These are phyloP conservation scores for Fragaria iinumae DNA, from an alignment of 306 rosid genomes.

Conservation along the genomic window DNA sequence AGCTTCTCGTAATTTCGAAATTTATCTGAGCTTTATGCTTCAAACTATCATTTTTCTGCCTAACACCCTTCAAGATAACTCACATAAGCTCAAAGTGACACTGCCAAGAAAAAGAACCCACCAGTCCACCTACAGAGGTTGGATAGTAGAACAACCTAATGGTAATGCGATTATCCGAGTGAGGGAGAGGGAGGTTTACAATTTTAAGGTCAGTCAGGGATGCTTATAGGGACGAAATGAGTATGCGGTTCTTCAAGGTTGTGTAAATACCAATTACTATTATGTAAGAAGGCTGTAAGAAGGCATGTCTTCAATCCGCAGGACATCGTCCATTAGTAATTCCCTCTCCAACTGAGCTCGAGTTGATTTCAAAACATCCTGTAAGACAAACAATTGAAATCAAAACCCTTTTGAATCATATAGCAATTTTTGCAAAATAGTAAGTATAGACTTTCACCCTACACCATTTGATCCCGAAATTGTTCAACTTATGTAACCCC, in stretches of 20 bases:
- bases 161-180: neutral
- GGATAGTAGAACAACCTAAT: neutral
- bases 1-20: neutral
- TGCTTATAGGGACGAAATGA: neutral
- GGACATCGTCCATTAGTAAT: slow-evolving; percentile 69
- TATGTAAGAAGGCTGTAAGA: slow-evolving; percentile 71
- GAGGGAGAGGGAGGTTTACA: slow-evolving; percentile 10
- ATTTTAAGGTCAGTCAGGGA: slow-evolving; percentile 8
- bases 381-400: slow-evolving; percentile 13
- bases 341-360: slow-evolving; percentile 79
- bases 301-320: slow-evolving; percentile 89
- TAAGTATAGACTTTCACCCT: neutral
- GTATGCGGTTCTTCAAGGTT: slow-evolving; percentile 12
- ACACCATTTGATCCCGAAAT: neutral
- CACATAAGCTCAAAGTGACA: slow-evolving; percentile 7
- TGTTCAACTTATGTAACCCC: neutral
- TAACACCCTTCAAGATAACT: neutral
- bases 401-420: neutral
- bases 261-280: slow-evolving; percentile 3
- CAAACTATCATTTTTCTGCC: neutral
- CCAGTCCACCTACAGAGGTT: neutral
- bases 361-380: slow-evolving; percentile 75
- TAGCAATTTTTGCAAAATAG: neutral
- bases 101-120: neutral
- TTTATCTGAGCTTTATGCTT: neutral